Evolutionary conservation across 257 asterid species (phyloP).

Genomic region (Paulownia fortunei): DNA sequence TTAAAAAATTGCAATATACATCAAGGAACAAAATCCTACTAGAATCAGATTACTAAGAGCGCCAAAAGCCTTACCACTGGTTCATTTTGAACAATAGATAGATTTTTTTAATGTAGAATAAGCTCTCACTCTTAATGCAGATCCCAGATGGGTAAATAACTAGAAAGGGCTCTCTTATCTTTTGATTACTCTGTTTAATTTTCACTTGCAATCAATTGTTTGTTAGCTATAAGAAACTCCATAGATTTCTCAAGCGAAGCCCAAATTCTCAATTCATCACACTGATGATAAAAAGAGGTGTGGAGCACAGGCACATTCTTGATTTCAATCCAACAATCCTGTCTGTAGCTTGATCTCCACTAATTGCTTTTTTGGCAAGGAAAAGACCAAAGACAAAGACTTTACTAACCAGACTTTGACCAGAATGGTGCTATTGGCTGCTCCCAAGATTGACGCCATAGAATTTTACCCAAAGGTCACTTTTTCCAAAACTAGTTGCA

Average conservation of each 20-base stretch:
- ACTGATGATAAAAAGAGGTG: not conserved
- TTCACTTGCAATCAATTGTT: not conserved
- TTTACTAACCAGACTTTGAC: no score
- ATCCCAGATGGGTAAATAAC: not conserved
- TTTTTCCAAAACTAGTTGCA: not conserved
- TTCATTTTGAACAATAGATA: not conserved
- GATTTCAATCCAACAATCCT: not conserved
- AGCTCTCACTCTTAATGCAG: not conserved
- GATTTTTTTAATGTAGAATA: no score
- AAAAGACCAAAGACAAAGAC: not conserved
- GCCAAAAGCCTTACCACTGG: not conserved
- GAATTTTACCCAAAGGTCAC: no score
- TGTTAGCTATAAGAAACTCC: not conserved
- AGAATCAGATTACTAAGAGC: no score
- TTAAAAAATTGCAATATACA: not conserved
- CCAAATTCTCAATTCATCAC: not conserved
- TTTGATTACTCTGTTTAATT: not conserved
- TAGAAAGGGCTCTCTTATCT: not conserved
- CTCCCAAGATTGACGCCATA: no score
- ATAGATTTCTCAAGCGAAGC: no score
- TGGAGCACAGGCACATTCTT: not conserved
- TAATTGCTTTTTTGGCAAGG: not conserved
- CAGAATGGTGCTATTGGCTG: no score
- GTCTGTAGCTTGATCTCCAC: not conserved
- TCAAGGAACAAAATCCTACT: no score